Percentiles rank a stretch among this genome's conserved stretches.
phyloP scores from a whole-genome alignment of 2,329 filamentous ascomycete genomes.

The Myriosclerotinia scirpicola region DNA sequence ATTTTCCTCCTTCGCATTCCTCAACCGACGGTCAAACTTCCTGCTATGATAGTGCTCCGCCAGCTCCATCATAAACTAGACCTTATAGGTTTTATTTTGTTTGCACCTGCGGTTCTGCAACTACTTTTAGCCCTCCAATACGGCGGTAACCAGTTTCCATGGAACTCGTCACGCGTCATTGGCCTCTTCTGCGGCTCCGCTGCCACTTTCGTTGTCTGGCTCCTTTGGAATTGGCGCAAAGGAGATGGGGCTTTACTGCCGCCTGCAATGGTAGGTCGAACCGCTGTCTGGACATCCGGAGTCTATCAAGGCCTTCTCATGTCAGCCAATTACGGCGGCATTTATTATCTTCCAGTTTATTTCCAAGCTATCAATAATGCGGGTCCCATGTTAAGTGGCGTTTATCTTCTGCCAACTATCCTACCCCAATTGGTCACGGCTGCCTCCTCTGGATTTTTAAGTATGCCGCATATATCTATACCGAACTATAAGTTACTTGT shows the following conservation, averaged over 20 bases:
- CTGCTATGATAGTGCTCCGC: too few relatives aligned
- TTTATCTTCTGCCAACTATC: slow-evolving; percentile 44
- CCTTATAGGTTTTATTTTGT: too few relatives aligned
- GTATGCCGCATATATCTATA: slow-evolving; percentile 3
- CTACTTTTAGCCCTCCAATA: too few relatives aligned
- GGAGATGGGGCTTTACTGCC: slow-evolving; percentile 38
- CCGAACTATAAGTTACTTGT: background rate
- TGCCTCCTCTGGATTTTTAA: slow-evolving; percentile 12
- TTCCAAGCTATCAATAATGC: slow-evolving; percentile 48
- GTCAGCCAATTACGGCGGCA: slow-evolving; percentile 10
- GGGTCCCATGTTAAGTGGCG: slow-evolving; percentile 41
- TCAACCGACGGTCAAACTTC: too few relatives aligned
- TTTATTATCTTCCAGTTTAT: slow-evolving; percentile 36
- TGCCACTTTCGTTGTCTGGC: slow-evolving; percentile 30
- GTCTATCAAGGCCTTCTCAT: slow-evolving; percentile 14
- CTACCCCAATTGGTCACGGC: slow-evolving; percentile 33
- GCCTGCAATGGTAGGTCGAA: slow-evolving; percentile 29
- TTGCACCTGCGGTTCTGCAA: too few relatives aligned
- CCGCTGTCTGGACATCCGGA: slow-evolving; percentile 29
- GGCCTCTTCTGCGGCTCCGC: too few relatives aligned
- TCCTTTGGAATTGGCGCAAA: slow-evolving; percentile 31
- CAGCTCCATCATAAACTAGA: too few relatives aligned
- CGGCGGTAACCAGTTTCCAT: too few relatives aligned
- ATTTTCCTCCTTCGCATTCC: too few relatives aligned
- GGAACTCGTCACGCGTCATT: too few relatives aligned